These are phyloP conservation scores for Xylariaceae sp. DNA, from an alignment of 2,329 filamentous ascomycete species.

Conservation along the genomic window DNA sequence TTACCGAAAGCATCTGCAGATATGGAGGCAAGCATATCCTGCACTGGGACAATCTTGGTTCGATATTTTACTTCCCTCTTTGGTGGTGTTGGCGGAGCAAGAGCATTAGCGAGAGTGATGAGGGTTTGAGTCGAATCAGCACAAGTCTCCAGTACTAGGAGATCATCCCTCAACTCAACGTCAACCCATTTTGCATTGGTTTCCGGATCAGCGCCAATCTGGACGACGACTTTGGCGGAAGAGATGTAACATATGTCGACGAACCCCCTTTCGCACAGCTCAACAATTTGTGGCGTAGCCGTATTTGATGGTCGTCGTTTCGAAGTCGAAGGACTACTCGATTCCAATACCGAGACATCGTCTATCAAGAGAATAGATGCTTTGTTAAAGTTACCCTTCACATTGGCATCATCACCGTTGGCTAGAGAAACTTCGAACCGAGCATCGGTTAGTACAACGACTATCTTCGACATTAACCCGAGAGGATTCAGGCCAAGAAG, in stretches of 20 bases:
- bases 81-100: conserved; percentile 79
- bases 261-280: conserved; percentile 65
- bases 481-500: conserved; percentile 81
- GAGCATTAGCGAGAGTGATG: conserved; percentile 70
- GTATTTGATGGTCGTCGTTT: conserved; percentile 35
- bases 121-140: conserved; percentile 96
- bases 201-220: conserved; percentile 51
- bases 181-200: conserved; percentile 66
- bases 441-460: conserved; percentile 75
- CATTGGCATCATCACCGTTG: conserved; percentile 59
- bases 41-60: conserved; percentile 78
- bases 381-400: conserved; percentile 68
- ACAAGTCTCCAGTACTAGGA: conserved; percentile 89
- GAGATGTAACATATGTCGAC: conserved; percentile 86
- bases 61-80: conserved; percentile 81
- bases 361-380: conserved; percentile 82
- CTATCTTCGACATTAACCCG: conserved; percentile 67
- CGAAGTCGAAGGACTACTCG: conserved; percentile 37
- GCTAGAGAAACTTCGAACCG: conserved; percentile 66
- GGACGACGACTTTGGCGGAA: conserved; percentile 66
- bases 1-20: conserved; percentile 76
- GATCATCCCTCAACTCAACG: conserved; percentile 77
- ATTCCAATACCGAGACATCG: conserved; percentile 51
- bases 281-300: conserved; percentile 49
- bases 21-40: conserved; percentile 87